Evolutionary conservation across 1,139 yeast species (phyloP).

Genomic region (Yamadazyma atmosphaerica): DNA sequence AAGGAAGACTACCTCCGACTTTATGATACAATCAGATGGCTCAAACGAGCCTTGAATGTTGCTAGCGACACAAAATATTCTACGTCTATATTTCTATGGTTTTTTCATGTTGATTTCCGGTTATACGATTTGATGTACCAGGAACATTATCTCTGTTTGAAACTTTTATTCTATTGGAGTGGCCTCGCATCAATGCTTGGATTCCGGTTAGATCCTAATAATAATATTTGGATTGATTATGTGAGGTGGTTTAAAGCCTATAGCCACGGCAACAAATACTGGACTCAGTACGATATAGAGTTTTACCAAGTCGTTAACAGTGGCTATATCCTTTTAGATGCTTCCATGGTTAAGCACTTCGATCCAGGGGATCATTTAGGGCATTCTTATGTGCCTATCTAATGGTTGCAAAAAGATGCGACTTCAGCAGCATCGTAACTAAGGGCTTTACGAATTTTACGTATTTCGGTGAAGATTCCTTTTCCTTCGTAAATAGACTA

Average conservation of each 20-base stretch:
- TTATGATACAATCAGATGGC: neutral
- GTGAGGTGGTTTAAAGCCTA: neutral
- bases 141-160: neutral
- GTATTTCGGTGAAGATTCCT: no score
- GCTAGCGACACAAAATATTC: neutral
- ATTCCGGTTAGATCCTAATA: neutral
- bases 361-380: conserved; percentile 3
- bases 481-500: no score
- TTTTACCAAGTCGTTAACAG: neutral
- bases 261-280: neutral
- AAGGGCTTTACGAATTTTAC: no score
- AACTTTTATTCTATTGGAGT: neutral
- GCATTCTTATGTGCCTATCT: no score
- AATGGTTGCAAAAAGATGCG: no score
- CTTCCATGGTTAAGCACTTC: neutral
- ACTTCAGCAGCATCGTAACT: no score
- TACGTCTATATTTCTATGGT: neutral
- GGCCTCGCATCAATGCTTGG: neutral
- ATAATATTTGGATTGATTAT: conserved; percentile 1
- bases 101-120: neutral
- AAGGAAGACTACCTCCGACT: neutral
- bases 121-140: neutral
- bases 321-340: neutral
- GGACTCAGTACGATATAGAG: neutral
- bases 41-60: neutral